Base-by-base conservation (phyloP, 495 filamentous ascomycete species). In the Gamarada debralockiae region DNA sequence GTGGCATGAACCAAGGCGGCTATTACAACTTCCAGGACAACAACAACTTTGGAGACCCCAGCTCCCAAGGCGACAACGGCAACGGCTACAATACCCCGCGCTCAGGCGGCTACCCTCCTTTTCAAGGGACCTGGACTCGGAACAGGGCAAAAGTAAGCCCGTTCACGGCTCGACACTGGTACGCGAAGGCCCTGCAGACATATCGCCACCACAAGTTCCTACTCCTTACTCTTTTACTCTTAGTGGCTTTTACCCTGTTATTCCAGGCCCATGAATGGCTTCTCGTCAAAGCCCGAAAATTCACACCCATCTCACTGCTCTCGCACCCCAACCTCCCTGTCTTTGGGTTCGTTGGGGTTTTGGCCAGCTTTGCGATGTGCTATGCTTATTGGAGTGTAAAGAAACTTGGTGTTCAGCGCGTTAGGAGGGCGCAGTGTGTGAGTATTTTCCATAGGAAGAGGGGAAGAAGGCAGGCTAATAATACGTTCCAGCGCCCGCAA, bases 101-200 rank as follows among this genome's bases (percentile, higher is more conserved):
- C 15, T 46, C 58, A n/a, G 52, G 53, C 3, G 31, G 34, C 15
- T 38, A 37, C 24, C 56, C 43, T 7, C 4, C 14, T 8, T 58
- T 42, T 37, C 57, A 60, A 24, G 46, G 56, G 12, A 50, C 20
- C 50, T 20, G 34, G 14, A 17, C 47, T 53, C 33, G 42, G 15
- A 25, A 50, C 13, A 34, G 37, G 31, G 24, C 41, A 37, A 43
- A 43, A 39, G 3, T 12, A 12, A 51, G 7, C 21, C 21, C 20
- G 17, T 14, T 43, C 17, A 43, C 10, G 3, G 13, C 21, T 31
- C 46, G 24, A 12, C n/a, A 17, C 25, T 50, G 15, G 46, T 56
- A 39, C 18, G 25, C 15, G 17, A 58, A 50, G 29, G 38, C 56
- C 3, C 37, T 36, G 15, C 43, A 31, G 23, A 24, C 37, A 12